Conservation (phyloP, 2,329 filamentous ascomycete species). For the Thermoascus crustaceus region DNA sequence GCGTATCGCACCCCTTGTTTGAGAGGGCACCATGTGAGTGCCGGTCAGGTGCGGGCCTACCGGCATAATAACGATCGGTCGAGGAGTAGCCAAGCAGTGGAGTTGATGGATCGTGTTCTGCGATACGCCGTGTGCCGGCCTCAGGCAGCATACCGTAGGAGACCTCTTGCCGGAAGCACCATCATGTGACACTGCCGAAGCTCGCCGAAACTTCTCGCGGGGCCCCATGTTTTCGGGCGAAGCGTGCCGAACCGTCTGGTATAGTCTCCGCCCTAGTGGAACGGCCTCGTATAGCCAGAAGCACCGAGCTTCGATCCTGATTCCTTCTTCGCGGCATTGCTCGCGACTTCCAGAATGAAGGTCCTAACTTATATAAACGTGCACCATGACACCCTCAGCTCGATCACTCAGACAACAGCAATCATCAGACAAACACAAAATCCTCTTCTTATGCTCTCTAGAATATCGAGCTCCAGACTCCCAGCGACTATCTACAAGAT, state of each 20-base stretch:
- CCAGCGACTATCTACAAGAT: slow-evolving; percentile 3
- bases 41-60: no score
- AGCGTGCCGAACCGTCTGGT: slow-evolving; percentile 9
- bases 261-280: slow-evolving; percentile 9
- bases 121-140: no score
- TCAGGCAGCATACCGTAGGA: no score
- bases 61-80: no score
- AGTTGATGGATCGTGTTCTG: no score
- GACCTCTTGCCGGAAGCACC: slow-evolving; percentile 2
- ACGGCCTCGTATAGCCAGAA: slow-evolving; percentile 6
- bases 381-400: slow-evolving; percentile 5
- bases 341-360: not conserved
- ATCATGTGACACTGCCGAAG: not conserved
- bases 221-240: not conserved
- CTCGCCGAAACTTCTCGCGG: not conserved
- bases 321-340: not conserved
- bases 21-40: not conserved
- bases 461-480: not conserved
- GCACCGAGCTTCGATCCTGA: not conserved
- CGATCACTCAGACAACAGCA: slow-evolving; percentile 8
- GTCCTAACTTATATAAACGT: not conserved
- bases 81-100: not conserved
- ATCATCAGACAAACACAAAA: slow-evolving; percentile 12
- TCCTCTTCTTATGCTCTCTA: slow-evolving; percentile 9
- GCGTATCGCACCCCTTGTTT: no score